phyloP scores from a whole-genome alignment of 108 stramenopile genomes.

The Cyclotella atomus region DNA sequence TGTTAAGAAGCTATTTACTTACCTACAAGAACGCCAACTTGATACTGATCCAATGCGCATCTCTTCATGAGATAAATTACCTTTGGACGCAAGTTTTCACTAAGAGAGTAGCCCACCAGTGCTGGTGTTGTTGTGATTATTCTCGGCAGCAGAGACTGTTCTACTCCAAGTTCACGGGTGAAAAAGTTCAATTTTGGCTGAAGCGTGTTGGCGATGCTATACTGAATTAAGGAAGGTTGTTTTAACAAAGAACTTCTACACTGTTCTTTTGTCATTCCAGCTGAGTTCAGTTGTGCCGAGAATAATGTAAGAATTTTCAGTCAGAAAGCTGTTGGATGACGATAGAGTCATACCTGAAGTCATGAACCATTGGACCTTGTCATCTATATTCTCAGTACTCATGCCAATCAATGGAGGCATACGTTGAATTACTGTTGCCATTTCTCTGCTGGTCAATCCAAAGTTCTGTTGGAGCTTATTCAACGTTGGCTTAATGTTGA shows the following conservation, averaged over 20 bases:
- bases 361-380: conserved; percentile 45
- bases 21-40: conserved; percentile 42
- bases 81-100: conserved; percentile 51
- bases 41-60: conserved; percentile 36
- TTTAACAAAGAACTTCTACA: conserved; percentile 36
- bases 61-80: conserved; percentile 32
- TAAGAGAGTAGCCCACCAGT: conserved; percentile 50
- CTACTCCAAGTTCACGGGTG: conserved; percentile 35
- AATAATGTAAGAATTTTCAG: background rate
- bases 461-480: conserved; percentile 48
- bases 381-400: conserved; percentile 32
- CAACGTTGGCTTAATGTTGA: conserved; percentile 40
- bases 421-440: conserved; percentile 39
- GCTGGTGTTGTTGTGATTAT: conserved; percentile 48
- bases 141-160: conserved; percentile 18
- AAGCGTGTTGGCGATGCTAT: conserved; percentile 46
- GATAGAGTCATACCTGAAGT: conserved; percentile 49
- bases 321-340: too few relatives aligned
- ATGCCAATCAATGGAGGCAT: conserved; percentile 62
- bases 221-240: conserved; percentile 58
- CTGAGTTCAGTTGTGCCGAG: conserved; percentile 10
- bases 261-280: conserved; percentile 36
- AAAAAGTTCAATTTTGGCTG: conserved; percentile 58
- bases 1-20: background rate
- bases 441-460: conserved; percentile 34